A percentile compares a stretch with the other conserved stretches of the same genome.
phyloP scores from a whole-genome alignment of 148 eudicot species.

The Cornus suecica region DNA sequence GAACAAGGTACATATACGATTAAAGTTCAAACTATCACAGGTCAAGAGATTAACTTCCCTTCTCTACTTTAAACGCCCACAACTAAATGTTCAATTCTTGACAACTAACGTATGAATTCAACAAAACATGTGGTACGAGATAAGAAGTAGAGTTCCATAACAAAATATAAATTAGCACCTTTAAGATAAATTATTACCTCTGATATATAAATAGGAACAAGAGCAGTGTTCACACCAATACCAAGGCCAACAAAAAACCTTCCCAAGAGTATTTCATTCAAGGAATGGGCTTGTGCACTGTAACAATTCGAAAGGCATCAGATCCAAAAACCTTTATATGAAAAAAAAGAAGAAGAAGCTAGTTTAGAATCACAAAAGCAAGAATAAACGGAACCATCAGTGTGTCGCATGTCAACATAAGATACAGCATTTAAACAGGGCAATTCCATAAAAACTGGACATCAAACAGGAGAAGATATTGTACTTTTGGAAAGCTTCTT shows the following conservation, averaged over 20 bases:
- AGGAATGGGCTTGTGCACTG: slow-evolving; percentile 84
- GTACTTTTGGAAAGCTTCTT: not conserved
- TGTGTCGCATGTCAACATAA: not conserved
- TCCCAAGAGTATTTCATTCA: slow-evolving; percentile 67
- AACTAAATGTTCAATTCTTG: not conserved
- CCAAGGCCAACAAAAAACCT: slow-evolving; percentile 89
- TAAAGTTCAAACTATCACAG: not conserved
- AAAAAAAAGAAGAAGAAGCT: too few species aligned
- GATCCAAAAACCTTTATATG: not conserved
- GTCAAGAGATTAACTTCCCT: not conserved
- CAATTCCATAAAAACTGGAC: not conserved
- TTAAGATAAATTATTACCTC: slow-evolving; percentile 46
- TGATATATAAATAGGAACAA: slow-evolving; percentile 80
- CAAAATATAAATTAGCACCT: not conserved
- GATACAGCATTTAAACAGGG: not conserved
- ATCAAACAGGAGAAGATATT: not conserved
- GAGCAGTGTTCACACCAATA: slow-evolving; percentile 80
- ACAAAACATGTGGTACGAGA: not conserved
- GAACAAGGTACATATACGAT: not conserved
- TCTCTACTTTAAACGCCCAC: not conserved
- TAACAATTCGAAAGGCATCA: slow-evolving; percentile 7
- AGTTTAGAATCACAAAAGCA: slow-evolving; percentile 3
- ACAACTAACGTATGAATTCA: not conserved
- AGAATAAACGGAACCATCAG: not conserved
- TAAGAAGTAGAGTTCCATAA: not conserved